Evolutionary conservation across 225 moss, liverwort and hornwort species (phyloP), one percentile per base, ranked within the genome.

Genomic region (Pseudoscleropodium purum): DNA sequence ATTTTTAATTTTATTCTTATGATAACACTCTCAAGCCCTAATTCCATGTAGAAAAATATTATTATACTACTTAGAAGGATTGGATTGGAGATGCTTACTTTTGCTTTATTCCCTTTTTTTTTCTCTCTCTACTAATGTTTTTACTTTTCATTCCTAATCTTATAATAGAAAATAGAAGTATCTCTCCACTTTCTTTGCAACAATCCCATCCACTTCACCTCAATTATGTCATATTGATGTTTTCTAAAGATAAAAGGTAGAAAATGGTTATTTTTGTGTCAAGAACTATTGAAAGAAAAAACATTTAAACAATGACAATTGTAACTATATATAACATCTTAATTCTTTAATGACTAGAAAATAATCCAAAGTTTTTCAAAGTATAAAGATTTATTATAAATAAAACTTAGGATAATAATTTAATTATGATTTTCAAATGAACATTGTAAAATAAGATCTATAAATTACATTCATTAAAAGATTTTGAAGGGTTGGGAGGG

Each of bases 131-230:
- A 6, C 36, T n/a, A n/a, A n/a, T n/a, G n/a, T n/a, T n/a, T n/a
- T n/a, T n/a, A n/a, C n/a, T n/a, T n/a, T n/a, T n/a, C n/a, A n/a
- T n/a, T n/a, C n/a, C n/a, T n/a, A n/a, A n/a, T n/a, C n/a, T n/a
- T n/a, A n/a, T n/a, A n/a, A n/a, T n/a, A n/a, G n/a, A n/a, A n/a
- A n/a, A n/a, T n/a, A n/a, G n/a, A n/a, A n/a, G n/a, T n/a, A n/a
- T n/a, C n/a, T n/a, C n/a, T n/a, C n/a, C n/a, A n/a, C n/a, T 8
- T 20, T 57, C 6, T 2, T 1, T 1, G 0, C 68, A 68, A 37
- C 11, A 19, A 4, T 66, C 18, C 5, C 34, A 66, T 66, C 10
- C 6, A 66, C 18, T 4, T 68, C 6, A 37, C 21, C 21, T 68
- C 11, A 68, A 68, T 37, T 37, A 37, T 68, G 21, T 68, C 21